Percentiles rank a stretch among this genome's conserved stretches.
phyloP scores from a whole-genome alignment of 2,329 filamentous ascomycete species.

The Microdochium trichocladiopsis region DNA sequence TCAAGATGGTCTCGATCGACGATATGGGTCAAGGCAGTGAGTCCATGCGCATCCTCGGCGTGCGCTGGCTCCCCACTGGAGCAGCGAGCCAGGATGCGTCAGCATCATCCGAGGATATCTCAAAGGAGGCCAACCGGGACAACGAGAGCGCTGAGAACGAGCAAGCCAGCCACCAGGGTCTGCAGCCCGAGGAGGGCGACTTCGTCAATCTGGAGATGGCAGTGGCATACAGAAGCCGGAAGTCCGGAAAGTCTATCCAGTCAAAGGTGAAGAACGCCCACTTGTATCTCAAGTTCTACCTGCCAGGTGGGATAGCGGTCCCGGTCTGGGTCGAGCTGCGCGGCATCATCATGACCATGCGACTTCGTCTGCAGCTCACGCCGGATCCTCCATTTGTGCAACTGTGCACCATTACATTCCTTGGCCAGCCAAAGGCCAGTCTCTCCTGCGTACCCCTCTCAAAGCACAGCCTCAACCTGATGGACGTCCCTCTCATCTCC shows the following conservation, averaged over 20 bases:
- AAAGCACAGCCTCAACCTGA: conserved; percentile 63
- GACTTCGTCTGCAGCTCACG: conserved; percentile 63
- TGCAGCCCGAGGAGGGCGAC: conserved; percentile 71
- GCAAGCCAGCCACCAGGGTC: conserved; percentile 41
- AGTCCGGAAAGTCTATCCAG: conserved; percentile 50
- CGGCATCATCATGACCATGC: conserved; percentile 63
- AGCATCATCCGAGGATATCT: conserved; percentile 5
- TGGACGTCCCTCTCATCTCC: conserved; percentile 68
- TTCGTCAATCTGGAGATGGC: conserved; percentile 73
- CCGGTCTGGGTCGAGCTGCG: conserved; percentile 70
- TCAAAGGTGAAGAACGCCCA: conserved; percentile 66
- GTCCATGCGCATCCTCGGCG: conserved; percentile 60
- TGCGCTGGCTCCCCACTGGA: conserved; percentile 66
- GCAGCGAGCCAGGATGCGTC: conserved; percentile 45
- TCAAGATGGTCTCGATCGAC: conserved; percentile 70
- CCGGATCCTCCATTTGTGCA: conserved; percentile 73
- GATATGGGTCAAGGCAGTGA: conserved; percentile 72
- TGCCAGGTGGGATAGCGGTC: conserved; percentile 45
- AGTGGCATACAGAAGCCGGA: conserved; percentile 63
- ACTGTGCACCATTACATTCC: conserved; percentile 66
- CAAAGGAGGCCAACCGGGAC: conserved; percentile 27
- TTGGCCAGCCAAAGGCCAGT: conserved; percentile 68
- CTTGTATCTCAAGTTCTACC: conserved; percentile 64
- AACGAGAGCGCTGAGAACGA: conserved; percentile 29
- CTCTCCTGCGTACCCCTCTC: conserved; percentile 64